These are phyloP conservation scores for Penicillium paxilli DNA, from an alignment of 495 filamentous ascomycete genomes.

Conservation along the genomic window DNA sequence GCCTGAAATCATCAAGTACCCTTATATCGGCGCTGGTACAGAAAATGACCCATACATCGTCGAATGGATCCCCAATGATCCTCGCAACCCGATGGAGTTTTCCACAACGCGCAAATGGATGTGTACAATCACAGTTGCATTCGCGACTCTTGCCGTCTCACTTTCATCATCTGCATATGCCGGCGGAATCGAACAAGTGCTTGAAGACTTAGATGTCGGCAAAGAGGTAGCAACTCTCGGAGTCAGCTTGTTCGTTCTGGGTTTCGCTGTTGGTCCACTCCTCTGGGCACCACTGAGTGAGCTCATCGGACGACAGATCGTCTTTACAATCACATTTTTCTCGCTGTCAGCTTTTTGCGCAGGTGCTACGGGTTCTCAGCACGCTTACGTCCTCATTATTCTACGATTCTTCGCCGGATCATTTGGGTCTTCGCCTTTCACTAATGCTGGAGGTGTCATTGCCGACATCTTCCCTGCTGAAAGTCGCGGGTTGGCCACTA, in stretches of 20 bases:
- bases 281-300: slow-evolving; percentile 8
- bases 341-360: not conserved
- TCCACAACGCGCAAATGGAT: slow-evolving; percentile 49
- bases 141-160: slow-evolving; percentile 4
- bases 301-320: slow-evolving; percentile 1
- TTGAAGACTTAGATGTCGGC: not conserved
- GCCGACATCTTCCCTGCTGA: slow-evolving; percentile 6
- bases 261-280: slow-evolving; percentile 6
- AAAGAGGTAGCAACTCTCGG: slow-evolving; percentile 5
- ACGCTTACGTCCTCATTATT: not conserved
- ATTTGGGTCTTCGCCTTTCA: slow-evolving; percentile 5
- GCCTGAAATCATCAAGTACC: too few relatives aligned
- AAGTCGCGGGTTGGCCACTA: not conserved
- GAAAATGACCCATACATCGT: slow-evolving; percentile 65
- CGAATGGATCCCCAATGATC: slow-evolving; percentile 63
- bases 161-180: slow-evolving; percentile 6
- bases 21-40: slow-evolving; percentile 62
- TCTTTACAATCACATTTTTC: slow-evolving; percentile 1
- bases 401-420: slow-evolving; percentile 7
- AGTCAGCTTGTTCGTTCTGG: slow-evolving; percentile 1
- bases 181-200: slow-evolving; percentile 1
- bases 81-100: slow-evolving; percentile 62
- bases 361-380: slow-evolving; percentile 1
- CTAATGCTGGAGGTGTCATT: slow-evolving; percentile 7
- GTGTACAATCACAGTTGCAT: not conserved